phyloP scores from a whole-genome alignment of 345 rosid species.

The Salix dunnii region DNA sequence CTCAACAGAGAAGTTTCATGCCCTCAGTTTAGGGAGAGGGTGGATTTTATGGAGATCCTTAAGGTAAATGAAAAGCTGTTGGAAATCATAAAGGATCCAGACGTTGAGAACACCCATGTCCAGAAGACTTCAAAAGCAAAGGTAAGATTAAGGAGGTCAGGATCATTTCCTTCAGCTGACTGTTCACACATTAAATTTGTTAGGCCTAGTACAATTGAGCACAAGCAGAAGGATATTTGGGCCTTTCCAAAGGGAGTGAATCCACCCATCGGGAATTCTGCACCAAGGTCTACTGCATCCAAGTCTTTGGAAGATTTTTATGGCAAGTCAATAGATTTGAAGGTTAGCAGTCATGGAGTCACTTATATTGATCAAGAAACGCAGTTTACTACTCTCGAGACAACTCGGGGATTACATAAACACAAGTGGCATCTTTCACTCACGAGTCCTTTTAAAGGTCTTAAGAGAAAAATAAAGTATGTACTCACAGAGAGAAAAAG shows the following conservation, averaged over 20 bases:
- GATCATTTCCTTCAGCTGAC: conserved; percentile 67
- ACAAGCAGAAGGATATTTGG: conserved; percentile 77
- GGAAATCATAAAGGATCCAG: conserved; percentile 45
- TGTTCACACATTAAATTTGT: conserved; percentile 24
- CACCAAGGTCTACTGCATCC: conserved; percentile 9
- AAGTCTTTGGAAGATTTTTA: conserved; percentile 14
- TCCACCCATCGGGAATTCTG: conserved; percentile 3
- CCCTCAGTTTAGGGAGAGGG: conserved; percentile 47
- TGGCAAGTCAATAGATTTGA: background rate
- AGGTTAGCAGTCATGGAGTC: conserved; percentile 7
- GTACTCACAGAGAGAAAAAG: conserved; percentile 45
- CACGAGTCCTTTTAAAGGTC: conserved; percentile 41
- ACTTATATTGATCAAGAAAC: conserved; percentile 21
- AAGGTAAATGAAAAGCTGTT: conserved; percentile 53
- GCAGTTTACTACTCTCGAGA: conserved; percentile 20
- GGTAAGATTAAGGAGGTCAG: conserved; percentile 54
- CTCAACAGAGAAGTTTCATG: conserved; percentile 18
- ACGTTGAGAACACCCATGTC: conserved; percentile 28
- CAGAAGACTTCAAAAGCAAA: conserved; percentile 26
- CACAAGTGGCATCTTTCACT: conserved; percentile 52
- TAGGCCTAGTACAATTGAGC: conserved; percentile 55
- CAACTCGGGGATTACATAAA: conserved; percentile 22
- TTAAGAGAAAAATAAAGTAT: conserved; percentile 58
- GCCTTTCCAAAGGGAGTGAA: conserved; percentile 37
- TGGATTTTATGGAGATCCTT: conserved; percentile 55